Conservation (phyloP, 345 rosid species). For the Eucalyptus microcorys region DNA sequence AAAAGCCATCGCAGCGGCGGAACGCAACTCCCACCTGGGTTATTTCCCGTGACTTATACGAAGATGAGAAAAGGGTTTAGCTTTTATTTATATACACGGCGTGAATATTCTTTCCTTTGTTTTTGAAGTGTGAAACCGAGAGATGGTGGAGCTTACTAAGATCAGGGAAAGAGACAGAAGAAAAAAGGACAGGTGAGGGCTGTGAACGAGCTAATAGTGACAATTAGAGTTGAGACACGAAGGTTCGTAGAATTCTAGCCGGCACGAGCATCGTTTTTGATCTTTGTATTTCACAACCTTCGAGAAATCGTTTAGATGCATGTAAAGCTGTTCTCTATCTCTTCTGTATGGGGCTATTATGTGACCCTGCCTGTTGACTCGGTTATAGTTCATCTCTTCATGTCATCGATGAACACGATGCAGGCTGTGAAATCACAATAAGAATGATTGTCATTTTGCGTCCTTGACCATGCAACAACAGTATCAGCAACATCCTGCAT, state of each 20-base stretch:
- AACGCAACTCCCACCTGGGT: neutral
- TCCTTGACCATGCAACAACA: neutral
- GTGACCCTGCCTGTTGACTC: neutral
- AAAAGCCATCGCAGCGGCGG: slow-evolving; percentile 7
- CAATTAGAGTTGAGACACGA: neutral
- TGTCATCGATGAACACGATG: neutral
- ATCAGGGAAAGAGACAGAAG: neutral
- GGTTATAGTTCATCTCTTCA: neutral
- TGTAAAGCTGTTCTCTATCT: neutral
- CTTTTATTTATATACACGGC: neutral
- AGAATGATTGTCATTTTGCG: neutral
- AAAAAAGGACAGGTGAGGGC: neutral
- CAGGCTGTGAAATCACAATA: neutral
- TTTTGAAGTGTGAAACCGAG: neutral
- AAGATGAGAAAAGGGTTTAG: neutral
- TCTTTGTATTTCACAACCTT: neutral
- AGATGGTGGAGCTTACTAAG: neutral
- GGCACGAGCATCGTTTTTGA: neutral
- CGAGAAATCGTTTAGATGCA: neutral
- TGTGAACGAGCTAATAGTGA: neutral
- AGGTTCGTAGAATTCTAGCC: neutral
- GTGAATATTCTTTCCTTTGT: neutral
- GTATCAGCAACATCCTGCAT: neutral
- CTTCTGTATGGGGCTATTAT: neutral
- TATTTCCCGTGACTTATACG: neutral